These are phyloP conservation scores for Fusarium pseudocircinatum DNA, from an alignment of 2,329 filamentous ascomycete species.

Conservation along the genomic window DNA sequence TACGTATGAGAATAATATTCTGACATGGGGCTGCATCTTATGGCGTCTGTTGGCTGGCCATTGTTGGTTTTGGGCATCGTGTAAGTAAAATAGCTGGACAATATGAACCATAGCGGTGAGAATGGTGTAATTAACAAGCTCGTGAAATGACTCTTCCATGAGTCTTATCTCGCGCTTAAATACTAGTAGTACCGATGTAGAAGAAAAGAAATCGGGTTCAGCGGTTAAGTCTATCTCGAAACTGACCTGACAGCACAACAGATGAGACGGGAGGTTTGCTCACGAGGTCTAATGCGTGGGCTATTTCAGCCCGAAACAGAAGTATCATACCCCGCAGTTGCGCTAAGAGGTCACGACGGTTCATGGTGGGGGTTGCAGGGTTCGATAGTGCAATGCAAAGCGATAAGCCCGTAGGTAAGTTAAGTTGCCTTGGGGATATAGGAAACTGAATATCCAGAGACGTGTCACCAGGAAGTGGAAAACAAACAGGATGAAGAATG, in stretches of 20 bases:
- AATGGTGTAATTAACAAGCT: not conserved
- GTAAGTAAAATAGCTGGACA: not conserved
- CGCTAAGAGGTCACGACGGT: conserved; percentile 38
- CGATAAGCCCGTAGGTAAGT: conserved; percentile 23
- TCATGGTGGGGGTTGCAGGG: conserved; percentile 34
- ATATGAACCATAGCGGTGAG: conserved; percentile 19
- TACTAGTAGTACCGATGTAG: not conserved
- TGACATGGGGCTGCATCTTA: conserved; percentile 7
- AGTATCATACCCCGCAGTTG: conserved; percentile 37
- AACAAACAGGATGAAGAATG: not conserved
- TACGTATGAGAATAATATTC: not conserved
- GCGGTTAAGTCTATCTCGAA: conserved; percentile 18
- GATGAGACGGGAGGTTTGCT: conserved; percentile 33
- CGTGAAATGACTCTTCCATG: not conserved
- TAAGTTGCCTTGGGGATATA: not conserved
- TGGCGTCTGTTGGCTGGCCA: not conserved
- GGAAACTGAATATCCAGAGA: not conserved
- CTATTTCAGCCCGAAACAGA: conserved; percentile 25
- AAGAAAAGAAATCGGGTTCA: not conserved
- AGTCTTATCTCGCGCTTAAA: not conserved
- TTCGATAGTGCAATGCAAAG: conserved; percentile 37
- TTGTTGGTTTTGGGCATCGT: not conserved
- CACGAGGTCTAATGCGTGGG: conserved; percentile 33
- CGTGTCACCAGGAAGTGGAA: not conserved
- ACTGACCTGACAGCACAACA: conserved; percentile 15